Evolutionary conservation across 805 yeast genomes (phyloP).

Genomic region (Torulaspora indica): DNA sequence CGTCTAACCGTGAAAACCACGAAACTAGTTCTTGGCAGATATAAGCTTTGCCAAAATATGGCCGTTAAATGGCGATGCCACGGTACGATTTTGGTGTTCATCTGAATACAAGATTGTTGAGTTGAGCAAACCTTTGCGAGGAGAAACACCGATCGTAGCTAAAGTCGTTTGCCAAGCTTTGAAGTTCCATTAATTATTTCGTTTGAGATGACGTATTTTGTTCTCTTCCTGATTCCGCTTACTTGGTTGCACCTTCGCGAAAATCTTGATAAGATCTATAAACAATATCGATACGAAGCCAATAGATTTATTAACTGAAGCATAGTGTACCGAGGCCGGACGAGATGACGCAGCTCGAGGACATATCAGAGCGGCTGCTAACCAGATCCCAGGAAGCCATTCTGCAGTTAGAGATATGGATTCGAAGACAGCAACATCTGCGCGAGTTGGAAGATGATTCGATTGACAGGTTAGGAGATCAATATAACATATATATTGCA

Average conservation of each 20-base stretch:
- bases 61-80: too few relatives aligned
- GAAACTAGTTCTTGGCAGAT: too few relatives aligned
- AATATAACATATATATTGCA: slow-evolving; percentile 24
- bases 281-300: background rate
- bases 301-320: background rate
- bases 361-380: slow-evolving; percentile 28
- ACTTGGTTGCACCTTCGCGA: background rate
- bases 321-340: background rate
- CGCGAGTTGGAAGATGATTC: slow-evolving; percentile 10
- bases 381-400: slow-evolving; percentile 32
- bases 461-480: slow-evolving; percentile 10
- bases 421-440: slow-evolving; percentile 23
- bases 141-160: too few relatives aligned
- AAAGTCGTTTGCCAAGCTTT: too few relatives aligned
- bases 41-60: too few relatives aligned
- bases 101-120: too few relatives aligned
- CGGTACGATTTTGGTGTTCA: too few relatives aligned
- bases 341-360: slow-evolving; percentile 17
- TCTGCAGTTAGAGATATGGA: slow-evolving; percentile 30
- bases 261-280: background rate
- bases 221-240: background rate
- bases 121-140: too few relatives aligned
- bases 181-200: background rate
- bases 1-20: too few relatives aligned
- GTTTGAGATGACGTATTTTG: background rate